These are phyloP conservation scores for Fusarium duplospermum DNA, from an alignment of 2,329 filamentous ascomycete genomes.

Conservation along the genomic window DNA sequence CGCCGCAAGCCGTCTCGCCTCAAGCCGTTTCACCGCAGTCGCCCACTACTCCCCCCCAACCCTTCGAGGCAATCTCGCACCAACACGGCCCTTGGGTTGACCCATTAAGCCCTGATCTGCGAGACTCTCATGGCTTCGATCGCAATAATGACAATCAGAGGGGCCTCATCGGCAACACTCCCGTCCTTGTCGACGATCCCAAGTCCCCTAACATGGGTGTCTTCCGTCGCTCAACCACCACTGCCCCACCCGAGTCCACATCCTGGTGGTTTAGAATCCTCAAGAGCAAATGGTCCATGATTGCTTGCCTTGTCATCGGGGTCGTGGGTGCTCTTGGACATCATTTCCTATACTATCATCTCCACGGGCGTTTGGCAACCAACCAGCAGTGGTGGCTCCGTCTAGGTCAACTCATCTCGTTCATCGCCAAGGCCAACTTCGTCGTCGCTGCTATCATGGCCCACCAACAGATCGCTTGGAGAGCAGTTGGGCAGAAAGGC, in stretches of 20 bases:
- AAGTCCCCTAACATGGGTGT: background rate
- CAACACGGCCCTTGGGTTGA: conserved; percentile 19
- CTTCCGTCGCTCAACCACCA: background rate
- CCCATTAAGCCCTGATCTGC: conserved; percentile 18
- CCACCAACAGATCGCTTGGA: conserved; percentile 20
- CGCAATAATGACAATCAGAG: conserved; percentile 9
- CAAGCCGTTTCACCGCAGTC: background rate
- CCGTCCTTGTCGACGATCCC: background rate
- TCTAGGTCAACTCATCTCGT: conserved; percentile 25
- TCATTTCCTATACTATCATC: conserved; percentile 18
- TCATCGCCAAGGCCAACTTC: conserved; percentile 18
- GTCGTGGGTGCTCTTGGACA: conserved; percentile 3
- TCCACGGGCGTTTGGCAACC: conserved; percentile 11
- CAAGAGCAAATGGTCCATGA: conserved; percentile 31
- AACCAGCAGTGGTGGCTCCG: conserved; percentile 32
- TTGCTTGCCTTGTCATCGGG: conserved; percentile 16
- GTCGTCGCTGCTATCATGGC: conserved; percentile 21
- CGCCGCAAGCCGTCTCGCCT: conserved; percentile 1
- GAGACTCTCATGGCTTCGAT: conserved; percentile 13
- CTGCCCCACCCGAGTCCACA: background rate
- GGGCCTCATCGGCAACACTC: background rate
- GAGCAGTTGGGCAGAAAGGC: conserved; percentile 11
- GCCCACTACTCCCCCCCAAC: background rate
- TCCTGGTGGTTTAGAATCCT: conserved; percentile 17
- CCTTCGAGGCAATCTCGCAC: background rate